These are phyloP conservation scores for Calycina marina DNA, from an alignment of 2,329 filamentous ascomycete species.

Conservation along the genomic window DNA sequence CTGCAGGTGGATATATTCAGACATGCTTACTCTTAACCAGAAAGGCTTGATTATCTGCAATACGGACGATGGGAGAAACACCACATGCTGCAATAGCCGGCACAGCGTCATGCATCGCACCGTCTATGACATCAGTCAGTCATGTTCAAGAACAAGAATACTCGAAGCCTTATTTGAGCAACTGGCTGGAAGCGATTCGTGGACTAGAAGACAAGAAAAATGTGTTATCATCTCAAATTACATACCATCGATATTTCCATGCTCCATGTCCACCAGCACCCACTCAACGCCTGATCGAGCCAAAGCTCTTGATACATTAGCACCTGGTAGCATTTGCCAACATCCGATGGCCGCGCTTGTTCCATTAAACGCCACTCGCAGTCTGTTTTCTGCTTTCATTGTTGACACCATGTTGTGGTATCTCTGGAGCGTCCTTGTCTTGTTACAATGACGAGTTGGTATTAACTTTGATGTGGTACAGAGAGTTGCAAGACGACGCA, in stretches of 20 bases:
- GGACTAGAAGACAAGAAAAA: slow-evolving; percentile 1
- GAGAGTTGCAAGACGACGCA: too few relatives aligned
- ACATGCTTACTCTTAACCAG: too few relatives aligned
- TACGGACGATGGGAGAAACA: slow-evolving; percentile 28
- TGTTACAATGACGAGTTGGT: too few relatives aligned
- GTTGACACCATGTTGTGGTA: slow-evolving; percentile 14
- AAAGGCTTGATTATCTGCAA: slow-evolving; percentile 33
- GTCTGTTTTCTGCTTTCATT: slow-evolving; percentile 28
- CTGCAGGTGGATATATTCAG: too few relatives aligned
- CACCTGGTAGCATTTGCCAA: slow-evolving; percentile 48
- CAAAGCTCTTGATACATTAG: slow-evolving; percentile 42
- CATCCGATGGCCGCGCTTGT: slow-evolving; percentile 35
- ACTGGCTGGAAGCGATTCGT: too few relatives aligned
- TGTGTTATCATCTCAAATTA: too few relatives aligned
- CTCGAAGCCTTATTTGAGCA: too few relatives aligned
- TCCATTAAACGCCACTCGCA: slow-evolving; percentile 34
- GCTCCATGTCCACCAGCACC: slow-evolving; percentile 46
- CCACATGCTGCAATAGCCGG: slow-evolving; percentile 34
- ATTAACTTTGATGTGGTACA: too few relatives aligned
- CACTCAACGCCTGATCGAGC: slow-evolving; percentile 51
- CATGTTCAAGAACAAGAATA: too few relatives aligned
- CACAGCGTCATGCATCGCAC: slow-evolving; percentile 38
- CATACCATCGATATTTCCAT: slow-evolving; percentile 39
- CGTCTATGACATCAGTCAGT: too few relatives aligned
- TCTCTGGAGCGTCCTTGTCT: slow-evolving; percentile 1